Base-by-base conservation (phyloP, 352 stramenopile species). In the Pythium insidiosum region DNA sequence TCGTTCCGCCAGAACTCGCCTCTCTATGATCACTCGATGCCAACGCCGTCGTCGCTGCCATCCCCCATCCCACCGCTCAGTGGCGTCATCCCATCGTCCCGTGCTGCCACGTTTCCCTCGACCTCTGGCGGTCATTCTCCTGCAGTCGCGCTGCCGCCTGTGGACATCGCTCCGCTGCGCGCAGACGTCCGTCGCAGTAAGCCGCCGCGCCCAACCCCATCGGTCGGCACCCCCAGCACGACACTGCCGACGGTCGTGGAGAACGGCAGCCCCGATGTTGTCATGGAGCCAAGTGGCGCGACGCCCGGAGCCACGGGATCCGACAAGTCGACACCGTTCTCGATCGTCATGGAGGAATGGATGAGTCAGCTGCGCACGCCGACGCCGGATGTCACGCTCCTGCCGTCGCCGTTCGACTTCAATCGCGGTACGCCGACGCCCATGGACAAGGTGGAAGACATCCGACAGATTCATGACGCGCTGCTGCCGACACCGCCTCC, bases 321-420 rank as follows among this genome's bases (percentile, higher is more conserved):
- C 23, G 53, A 61, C 41, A 56, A 56, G 41, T 80, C 68, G 23
- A 76, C 66, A 26, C 68, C 72, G 2, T 88, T 88, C 42, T 83
- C 73, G 1, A 49, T 52, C 0, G 70, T 88, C 21, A 88, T 88
- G 75, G 75, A 73, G 35, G 75, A 88, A 49, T 88, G 75, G 75
- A 88, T 88, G 70, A 86, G 62, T 36, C 73, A 88, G 41, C 43
- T 85, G 45, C 67, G 73, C 22, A 88, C 78, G 18, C 78, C 78
- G 15, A 91, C 78, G 31, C 78, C 78, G 0, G 75, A 91, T 23
- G 78, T 91, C 38, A 84, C 73, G 54, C 68, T 88, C 33, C 51
- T 88, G 28, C 78, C 78, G 29, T 91, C 78, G 40, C 78, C 78
- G 1, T 91, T 61, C 33, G 78, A 88, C 51, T 91, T 87, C 50